Base-by-base conservation (phyloP, 1,139 yeast genomes). In the Starmera stellimalicola region DNA sequence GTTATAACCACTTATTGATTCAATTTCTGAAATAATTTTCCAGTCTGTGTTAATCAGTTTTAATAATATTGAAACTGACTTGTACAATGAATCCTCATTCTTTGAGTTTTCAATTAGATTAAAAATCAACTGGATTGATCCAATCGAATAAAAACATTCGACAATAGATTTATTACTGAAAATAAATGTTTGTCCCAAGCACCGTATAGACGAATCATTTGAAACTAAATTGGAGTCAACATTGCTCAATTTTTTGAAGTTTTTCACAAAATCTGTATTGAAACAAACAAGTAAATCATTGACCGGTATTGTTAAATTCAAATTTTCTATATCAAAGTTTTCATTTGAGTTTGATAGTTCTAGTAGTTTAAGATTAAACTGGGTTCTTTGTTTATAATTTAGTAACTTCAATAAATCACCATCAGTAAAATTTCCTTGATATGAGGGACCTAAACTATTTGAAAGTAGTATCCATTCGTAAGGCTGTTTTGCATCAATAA, bases 1-100 rank as follows among this genome's bases (percentile, higher is more conserved):
- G 16, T 63, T 62, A 38, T 64, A 68, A 2, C 73, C 73, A 32
- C 56, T 57, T 7, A 51, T 52, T 3, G 55, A 43, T 37, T 63
- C 69, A 39, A 66, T 56, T 30, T 64, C 70, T 14, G 55, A 55
- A 7, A 59, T 38, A 41, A 47, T 33, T 33, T 49, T 48, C 53
- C 54, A 52, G 25, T 58, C 55, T 4, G 45, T 42, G 9, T 50
- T 44, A 10, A 68, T 42, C 2, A 61, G 17, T n/a, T 48, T 41
- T 19, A 67, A 54, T 1, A 66, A 47, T 3, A 62, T 34, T 3
- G 46, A 46, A 1, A 63, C 33, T 1, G 59, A 44, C 3, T 41
- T 32, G 2, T 49, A 39, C 9, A 62, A 39, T 1, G 43, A 38
- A 0, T 40, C 38, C 2, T 50, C 32, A 4, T 57, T 45, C 6